These are phyloP conservation scores for Neurospora terricola DNA, from an alignment of 495 filamentous ascomycete genomes.

Conservation along the genomic window DNA sequence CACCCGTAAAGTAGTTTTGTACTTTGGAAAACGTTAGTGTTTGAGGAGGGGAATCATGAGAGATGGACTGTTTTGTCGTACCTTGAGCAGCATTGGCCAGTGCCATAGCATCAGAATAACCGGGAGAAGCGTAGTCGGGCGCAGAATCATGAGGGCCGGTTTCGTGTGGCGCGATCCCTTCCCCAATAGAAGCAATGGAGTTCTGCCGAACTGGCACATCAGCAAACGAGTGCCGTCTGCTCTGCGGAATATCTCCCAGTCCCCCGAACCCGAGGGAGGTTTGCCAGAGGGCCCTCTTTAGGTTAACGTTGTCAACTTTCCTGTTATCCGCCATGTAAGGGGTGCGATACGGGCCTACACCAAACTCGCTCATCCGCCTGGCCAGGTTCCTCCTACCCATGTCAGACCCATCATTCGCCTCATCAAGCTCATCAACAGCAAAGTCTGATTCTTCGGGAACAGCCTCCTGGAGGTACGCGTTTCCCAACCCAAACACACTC, in stretches of 20 bases:
- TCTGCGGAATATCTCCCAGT: conserved; percentile 63
- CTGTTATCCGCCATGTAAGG: conserved; percentile 58
- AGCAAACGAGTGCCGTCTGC: conserved; percentile 95
- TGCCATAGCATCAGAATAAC: neutral
- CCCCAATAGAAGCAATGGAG: conserved; percentile 56
- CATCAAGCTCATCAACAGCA: conserved; percentile 60
- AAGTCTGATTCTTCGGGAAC: conserved; percentile 63
- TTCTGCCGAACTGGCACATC: conserved; percentile 58
- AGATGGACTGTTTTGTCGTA: neutral
- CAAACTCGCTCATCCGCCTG: conserved; percentile 55
- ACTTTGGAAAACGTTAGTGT: conserved; percentile 28
- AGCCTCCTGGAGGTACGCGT: conserved; percentile 51
- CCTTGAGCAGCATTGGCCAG: neutral
- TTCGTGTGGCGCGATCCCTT: conserved; percentile 38
- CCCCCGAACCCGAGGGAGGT: conserved; percentile 73
- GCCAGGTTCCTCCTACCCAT: conserved; percentile 42
- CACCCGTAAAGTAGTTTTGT: conserved; percentile 38
- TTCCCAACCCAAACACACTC: conserved; percentile 41
- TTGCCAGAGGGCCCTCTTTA: conserved; percentile 77
- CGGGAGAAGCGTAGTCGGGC: conserved; percentile 5
- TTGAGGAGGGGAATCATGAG: neutral
- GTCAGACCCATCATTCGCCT: conserved; percentile 48
- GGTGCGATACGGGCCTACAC: conserved; percentile 43
- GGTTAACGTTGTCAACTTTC: conserved; percentile 55
- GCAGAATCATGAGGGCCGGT: conserved; percentile 27